These are phyloP conservation scores for Persicaria tinctoria DNA, from an alignment of 148 eudicot genomes.

Conservation along the genomic window DNA sequence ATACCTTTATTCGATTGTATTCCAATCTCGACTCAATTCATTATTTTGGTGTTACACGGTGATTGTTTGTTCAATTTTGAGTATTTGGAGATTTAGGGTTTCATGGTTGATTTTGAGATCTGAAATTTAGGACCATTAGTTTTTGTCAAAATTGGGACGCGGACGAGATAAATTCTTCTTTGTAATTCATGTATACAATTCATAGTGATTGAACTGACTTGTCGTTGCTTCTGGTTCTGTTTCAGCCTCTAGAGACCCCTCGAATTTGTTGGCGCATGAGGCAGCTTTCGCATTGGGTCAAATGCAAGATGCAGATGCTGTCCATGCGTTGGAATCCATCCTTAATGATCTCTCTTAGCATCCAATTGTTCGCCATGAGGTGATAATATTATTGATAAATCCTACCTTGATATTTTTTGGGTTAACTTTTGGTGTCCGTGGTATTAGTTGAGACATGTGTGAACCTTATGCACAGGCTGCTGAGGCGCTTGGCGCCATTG, in stretches of 20 bases:
- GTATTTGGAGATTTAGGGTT: too few relatives aligned
- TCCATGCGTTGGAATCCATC: slow-evolving; percentile 72
- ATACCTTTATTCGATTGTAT: too few relatives aligned
- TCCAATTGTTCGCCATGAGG: slow-evolving; percentile 98
- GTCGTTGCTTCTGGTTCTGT: slow-evolving; percentile 19
- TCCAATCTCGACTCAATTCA: too few relatives aligned
- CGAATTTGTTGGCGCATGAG: slow-evolving; percentile 94
- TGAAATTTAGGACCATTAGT: too few relatives aligned
- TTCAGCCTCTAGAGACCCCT: slow-evolving; percentile 70
- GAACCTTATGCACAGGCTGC: slow-evolving; percentile 54
- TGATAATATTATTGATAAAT: slow-evolving; percentile 8
- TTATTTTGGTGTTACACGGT: too few relatives aligned
- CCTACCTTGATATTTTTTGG: background rate
- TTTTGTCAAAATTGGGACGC: too few relatives aligned
- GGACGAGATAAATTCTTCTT: too few relatives aligned
- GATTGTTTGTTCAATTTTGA: too few relatives aligned
- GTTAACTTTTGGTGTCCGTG: background rate
- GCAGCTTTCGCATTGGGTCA: slow-evolving; percentile 99
- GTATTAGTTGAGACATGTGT: slow-evolving; percentile 3
- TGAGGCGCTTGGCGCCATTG: slow-evolving; percentile 99
- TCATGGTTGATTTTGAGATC: too few relatives aligned
- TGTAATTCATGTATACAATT: too few relatives aligned
- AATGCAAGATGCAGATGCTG: slow-evolving; percentile 90
- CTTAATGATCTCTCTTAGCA: slow-evolving; percentile 83
- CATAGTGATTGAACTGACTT: too few relatives aligned